These are phyloP conservation scores for Bisporella sp. DNA, from an alignment of 2,329 filamentous ascomycete species.

Conservation along the genomic window DNA sequence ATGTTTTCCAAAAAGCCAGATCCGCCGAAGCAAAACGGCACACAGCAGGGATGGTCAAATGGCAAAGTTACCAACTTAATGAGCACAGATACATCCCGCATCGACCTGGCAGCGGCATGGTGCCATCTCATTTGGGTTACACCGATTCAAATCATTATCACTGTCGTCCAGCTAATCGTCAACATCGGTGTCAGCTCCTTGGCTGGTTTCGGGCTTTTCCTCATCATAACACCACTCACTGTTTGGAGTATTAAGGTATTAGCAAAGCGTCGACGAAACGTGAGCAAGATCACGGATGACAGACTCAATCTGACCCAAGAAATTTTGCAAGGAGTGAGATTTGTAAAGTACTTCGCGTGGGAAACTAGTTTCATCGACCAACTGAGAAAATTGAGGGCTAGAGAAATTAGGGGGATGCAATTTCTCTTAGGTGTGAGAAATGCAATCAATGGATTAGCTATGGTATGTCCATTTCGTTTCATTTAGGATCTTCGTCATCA, in stretches of 20 bases:
- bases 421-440: conserved; percentile 63
- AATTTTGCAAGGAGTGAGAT: conserved; percentile 55
- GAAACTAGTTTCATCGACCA: conserved; percentile 55
- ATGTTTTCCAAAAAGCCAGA: too few species aligned
- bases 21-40: conserved; percentile 18
- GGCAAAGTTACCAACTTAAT: conserved; percentile 85
- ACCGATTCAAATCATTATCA: conserved; percentile 68
- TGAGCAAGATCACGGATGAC: conserved; percentile 64
- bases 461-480: too few species aligned
- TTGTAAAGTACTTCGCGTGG: conserved; percentile 64
- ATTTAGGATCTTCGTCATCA: too few species aligned
- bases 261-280: conserved; percentile 63
- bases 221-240: conserved; percentile 55
- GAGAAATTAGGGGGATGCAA: conserved; percentile 64
- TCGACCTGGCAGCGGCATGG: conserved; percentile 77
- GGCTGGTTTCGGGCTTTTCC: conserved; percentile 52
- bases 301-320: conserved; percentile 58
- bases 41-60: conserved; percentile 63
- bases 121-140: conserved; percentile 87
- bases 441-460: conserved; percentile 51
- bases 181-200: conserved; percentile 85
- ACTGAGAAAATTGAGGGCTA: conserved; percentile 47
- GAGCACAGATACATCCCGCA: conserved; percentile 86
- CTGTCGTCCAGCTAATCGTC: conserved; percentile 73
- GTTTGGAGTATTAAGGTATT: conserved; percentile 68